A percentile compares a stretch with the other conserved stretches of the same genome.
phyloP scores from a whole-genome alignment of 1,284 basidiomycete genomes.

The Amylostereum areolatum region DNA sequence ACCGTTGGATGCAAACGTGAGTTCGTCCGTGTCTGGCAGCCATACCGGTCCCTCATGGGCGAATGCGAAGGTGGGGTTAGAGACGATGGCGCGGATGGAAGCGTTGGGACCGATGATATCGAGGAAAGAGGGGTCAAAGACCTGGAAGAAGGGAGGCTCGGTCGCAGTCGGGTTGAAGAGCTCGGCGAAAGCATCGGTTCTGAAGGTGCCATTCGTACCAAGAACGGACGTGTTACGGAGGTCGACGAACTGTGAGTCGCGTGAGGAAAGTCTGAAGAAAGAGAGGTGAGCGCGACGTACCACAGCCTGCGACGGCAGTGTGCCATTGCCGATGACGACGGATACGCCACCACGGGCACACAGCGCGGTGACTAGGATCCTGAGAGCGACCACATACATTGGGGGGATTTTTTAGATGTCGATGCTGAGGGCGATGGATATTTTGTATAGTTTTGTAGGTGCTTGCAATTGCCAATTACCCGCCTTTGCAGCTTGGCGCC shows the following conservation, averaged over 20 bases:
- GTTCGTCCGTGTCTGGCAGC: conserved; percentile 49
- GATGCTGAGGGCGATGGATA: too few species aligned
- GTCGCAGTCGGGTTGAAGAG: conserved; percentile 36
- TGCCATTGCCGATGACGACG: not conserved
- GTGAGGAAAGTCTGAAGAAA: not conserved
- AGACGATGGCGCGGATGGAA: conserved; percentile 51
- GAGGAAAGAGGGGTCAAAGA: conserved; percentile 59
- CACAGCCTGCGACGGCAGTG: not conserved
- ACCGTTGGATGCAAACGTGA: conserved; percentile 46
- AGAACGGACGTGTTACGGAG: conserved; percentile 24
- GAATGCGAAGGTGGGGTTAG: conserved; percentile 54
- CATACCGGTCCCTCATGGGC: conserved; percentile 75
- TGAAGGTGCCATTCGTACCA: conserved; percentile 22
- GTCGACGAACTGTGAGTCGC: conserved; percentile 21
- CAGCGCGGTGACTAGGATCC: too few species aligned
- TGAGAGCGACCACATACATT: too few species aligned
- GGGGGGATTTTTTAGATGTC: too few species aligned
- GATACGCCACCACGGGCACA: not conserved
- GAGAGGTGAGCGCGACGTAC: not conserved
- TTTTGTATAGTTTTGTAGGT: too few species aligned
- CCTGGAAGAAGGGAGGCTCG: conserved; percentile 60
- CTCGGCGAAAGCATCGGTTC: conserved; percentile 17
- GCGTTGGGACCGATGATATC: conserved; percentile 52
- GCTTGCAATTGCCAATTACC: too few species aligned
- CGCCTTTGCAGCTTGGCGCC: too few species aligned